A percentile compares a stretch with the other conserved stretches of the same genome.
These are phyloP conservation scores for Ceratobasidium sp. DNA, from an alignment of 1,284 basidiomycete species.

Conservation along the genomic window DNA sequence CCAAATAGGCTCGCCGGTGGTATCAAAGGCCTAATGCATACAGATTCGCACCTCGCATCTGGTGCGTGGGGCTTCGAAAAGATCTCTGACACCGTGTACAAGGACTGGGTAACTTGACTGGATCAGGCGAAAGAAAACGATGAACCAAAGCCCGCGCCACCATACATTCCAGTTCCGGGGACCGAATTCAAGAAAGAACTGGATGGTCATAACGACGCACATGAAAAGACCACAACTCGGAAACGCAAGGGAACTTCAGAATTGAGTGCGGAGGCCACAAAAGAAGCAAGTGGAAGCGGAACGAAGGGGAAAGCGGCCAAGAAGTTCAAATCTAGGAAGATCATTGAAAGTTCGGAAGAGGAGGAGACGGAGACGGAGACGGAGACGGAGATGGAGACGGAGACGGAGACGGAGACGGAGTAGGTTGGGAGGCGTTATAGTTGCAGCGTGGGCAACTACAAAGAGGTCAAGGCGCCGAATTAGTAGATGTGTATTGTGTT, in stretches of 20 bases:
- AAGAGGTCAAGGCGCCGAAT: no score
- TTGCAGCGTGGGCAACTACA: no score
- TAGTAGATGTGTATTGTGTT: no score
- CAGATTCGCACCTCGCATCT: not conserved
- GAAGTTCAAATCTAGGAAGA: no score
- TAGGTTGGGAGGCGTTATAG: no score
- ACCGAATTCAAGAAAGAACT: not conserved
- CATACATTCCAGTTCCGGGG: slow-evolving; percentile 14
- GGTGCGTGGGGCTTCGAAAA: slow-evolving; percentile 10
- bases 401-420: no score
- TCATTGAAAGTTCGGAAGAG: no score
- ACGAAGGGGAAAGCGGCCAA: not conserved
- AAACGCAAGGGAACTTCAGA: not conserved
- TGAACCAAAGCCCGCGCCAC: not conserved
- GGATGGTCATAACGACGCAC: no score
- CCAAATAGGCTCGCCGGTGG: slow-evolving; percentile 21
- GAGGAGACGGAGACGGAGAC: no score
- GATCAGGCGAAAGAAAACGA: not conserved
- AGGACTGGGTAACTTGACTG: not conserved
- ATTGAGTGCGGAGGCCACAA: not conserved
- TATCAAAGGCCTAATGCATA: slow-evolving; percentile 24
- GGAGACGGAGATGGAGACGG: no score
- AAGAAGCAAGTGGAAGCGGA: not conserved
- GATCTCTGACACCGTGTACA: not conserved
- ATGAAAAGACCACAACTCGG: not conserved